phyloP scores from a whole-genome alignment of 768 basidiomycete genomes.

The Leccinum incarnatum region DNA sequence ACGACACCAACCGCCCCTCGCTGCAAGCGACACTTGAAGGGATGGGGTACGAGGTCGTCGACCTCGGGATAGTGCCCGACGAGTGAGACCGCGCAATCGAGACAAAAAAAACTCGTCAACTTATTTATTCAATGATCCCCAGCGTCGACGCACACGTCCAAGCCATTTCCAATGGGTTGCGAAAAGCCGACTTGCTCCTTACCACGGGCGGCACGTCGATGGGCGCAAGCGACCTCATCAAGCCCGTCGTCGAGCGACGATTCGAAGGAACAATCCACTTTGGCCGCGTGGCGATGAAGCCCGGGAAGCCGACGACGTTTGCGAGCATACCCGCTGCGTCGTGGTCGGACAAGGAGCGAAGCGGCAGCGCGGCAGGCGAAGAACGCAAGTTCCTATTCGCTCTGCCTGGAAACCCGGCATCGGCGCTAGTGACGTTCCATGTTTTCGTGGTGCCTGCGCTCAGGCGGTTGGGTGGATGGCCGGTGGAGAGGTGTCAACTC shows the following conservation, averaged over 20 bases:
- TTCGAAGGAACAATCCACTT: constrained; percentile 79
- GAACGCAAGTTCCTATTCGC: constrained; percentile 69
- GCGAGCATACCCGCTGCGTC: constrained; percentile 59
- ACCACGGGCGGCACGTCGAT: constrained; percentile 92
- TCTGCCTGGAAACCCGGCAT: constrained; percentile 86
- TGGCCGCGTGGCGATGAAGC: constrained; percentile 79
- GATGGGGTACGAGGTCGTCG: constrained; percentile 73
- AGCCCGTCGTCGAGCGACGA: constrained; percentile 82
- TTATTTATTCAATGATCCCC: neutral
- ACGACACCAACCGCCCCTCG: constrained; percentile 85
- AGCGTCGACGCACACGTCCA: constrained; percentile 58
- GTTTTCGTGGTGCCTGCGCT: constrained; percentile 83
- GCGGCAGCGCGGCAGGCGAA: neutral
- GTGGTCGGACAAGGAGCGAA: neutral
- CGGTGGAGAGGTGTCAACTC: constrained; percentile 46
- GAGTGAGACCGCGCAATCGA: constrained; percentile 41
- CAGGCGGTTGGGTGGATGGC: constrained; percentile 69
- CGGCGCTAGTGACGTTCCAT: constrained; percentile 82
- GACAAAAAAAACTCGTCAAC: neutral
- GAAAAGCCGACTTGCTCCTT: constrained; percentile 68
- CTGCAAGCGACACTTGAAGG: constrained; percentile 66
- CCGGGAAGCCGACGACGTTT: constrained; percentile 89
- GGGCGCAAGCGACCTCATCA: constrained; percentile 84
- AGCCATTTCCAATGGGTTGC: constrained; percentile 55
- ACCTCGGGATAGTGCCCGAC: constrained; percentile 79